Evolutionary conservation across 2,329 filamentous ascomycete species (phyloP), one percentile per base, ranked within the genome.

Genomic region (Aphanocladium album): DNA sequence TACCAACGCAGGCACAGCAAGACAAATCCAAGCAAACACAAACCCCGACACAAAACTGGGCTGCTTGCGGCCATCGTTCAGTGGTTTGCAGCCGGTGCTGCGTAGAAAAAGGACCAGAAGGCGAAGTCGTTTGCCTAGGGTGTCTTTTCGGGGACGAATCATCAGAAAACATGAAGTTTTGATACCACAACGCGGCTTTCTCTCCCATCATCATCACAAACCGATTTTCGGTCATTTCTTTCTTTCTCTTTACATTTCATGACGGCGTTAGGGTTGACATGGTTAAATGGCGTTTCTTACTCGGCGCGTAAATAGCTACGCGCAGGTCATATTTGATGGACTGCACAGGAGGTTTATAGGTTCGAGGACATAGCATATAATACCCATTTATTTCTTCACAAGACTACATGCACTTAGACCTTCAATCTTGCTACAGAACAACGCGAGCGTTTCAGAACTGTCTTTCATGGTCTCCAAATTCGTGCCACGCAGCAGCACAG

Each of bases 51-150:
- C 51, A 69, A 56, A 73, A 73, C n/a, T 79, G 77, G 75, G 67
- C 70, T 0, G 72, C 70, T 0, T 70, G 68, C 33, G 79, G 78
- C 8, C 83, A 86, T 64, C 74, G 77, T 9, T 73, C 78, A 37
- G 80, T 83, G 65, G 76, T 89, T 2, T 90, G 88, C 69, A 89
- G 87, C 68, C 79, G 80, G 19, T 90, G 88, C 72, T 89, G 87
- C 69, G 80, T 89, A 3, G 88, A 90, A 69, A 79, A 78, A 25
- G 87, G 86, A 0, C 67, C 74, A 21, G 82, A 89, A 57, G 87
- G 87, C 27, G 86, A 89, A 52, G 81, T 89, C 5, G 81, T 85
- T 62, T 90, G 88, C 67, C 72, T 89, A 52, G 85, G 85, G 1
- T 90, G 88, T 64, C 74, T 87, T 45, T 76, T 76, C 11, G 69